These are phyloP conservation scores for Nakaseomyces glabratus DNA, from an alignment of 1,139 yeast species.

Conservation along the genomic window DNA sequence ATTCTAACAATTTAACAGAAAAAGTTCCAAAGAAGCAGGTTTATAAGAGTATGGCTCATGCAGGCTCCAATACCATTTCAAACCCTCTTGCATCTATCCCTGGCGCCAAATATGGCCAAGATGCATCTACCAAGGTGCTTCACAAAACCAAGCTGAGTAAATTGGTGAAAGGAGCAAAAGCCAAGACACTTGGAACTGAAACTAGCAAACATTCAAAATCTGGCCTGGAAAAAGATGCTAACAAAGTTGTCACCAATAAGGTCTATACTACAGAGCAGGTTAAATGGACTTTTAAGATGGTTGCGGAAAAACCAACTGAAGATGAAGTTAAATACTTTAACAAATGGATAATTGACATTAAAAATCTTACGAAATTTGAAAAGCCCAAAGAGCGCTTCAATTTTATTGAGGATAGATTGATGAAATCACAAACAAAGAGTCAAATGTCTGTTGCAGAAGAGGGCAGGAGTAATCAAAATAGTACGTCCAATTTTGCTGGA, in stretches of 20 bases:
- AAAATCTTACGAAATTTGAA: slow-evolving; percentile 34
- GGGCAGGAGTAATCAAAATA: background rate
- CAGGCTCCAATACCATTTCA: background rate
- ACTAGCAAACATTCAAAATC: slow-evolving; percentile 4
- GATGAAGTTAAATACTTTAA: slow-evolving; percentile 32
- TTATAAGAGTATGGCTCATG: background rate
- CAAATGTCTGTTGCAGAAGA: slow-evolving; percentile 5
- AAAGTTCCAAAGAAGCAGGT: background rate
- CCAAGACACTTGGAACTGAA: slow-evolving; percentile 7
- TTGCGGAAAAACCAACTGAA: slow-evolving; percentile 26
- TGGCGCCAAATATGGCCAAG: slow-evolving; percentile 9
- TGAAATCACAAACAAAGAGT: slow-evolving; percentile 11
- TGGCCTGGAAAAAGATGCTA: slow-evolving; percentile 10
- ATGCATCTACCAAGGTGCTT: slow-evolving; percentile 11
- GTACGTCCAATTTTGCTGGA: slow-evolving; percentile 10
- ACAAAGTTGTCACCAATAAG: slow-evolving; percentile 3
- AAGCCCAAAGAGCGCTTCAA: slow-evolving; percentile 31
- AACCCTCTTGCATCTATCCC: background rate
- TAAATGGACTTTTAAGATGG: slow-evolving; percentile 25
- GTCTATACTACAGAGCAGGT: slow-evolving; percentile 21
- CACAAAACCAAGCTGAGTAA: slow-evolving; percentile 3
- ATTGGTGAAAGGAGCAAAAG: slow-evolving; percentile 11
- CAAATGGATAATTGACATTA: slow-evolving; percentile 41
- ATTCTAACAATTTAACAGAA: slow-evolving; percentile 3
- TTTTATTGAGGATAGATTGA: slow-evolving; percentile 28